Base-by-base conservation (phyloP, 306 rosid genomes). In the Prunus mira region DNA sequence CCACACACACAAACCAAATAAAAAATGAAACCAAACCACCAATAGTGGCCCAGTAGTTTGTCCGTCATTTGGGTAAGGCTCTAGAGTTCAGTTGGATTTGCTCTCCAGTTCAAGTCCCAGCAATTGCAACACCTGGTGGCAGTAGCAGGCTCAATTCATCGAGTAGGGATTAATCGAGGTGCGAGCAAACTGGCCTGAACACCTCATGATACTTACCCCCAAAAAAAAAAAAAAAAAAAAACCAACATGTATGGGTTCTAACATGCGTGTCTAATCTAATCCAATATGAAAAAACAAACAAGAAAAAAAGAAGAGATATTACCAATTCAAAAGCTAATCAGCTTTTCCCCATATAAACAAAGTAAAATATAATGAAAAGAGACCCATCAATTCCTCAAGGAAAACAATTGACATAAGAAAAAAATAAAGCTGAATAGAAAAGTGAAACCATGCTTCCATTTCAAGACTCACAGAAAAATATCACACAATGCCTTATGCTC, bases 361-460 rank as follows among this genome's bases (percentile, higher is more conserved):
- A 32, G 28, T 68, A 64, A 49, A 25, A 76, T 51, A 73, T 47
- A 32, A 74, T 56, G 27, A 79, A 80, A 67, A 34, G 28, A 43
- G 20, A 51, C 24, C 52, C 65, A 17, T 63, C 11, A 38, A 7
- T 6, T 38, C 43, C 43, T 38, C 43, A 19, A 67, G 20, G 20
- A 7, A 38, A 32, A 54, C 3, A 46, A 52, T 32, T 32, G 5
- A 32, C 4, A 32, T 32, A 32, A 5, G 62, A 14, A 5, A 2
- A 20, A 50, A 7, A 38, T 50, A 67, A 50, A 13, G 57, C 46
- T 11, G 60, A 71, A 49, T 62, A 41, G 32, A 67, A 66, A 74
- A 47, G 75, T 22, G 49, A 25, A 22, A 18, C 72, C 38, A 61
- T 51, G 71, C 83, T 68, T 68, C 67, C 51, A 61, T 74, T 41